Evolutionary conservation across 495 filamentous ascomycete species (phyloP).

Genomic region (Talaromyces adpressus): DNA sequence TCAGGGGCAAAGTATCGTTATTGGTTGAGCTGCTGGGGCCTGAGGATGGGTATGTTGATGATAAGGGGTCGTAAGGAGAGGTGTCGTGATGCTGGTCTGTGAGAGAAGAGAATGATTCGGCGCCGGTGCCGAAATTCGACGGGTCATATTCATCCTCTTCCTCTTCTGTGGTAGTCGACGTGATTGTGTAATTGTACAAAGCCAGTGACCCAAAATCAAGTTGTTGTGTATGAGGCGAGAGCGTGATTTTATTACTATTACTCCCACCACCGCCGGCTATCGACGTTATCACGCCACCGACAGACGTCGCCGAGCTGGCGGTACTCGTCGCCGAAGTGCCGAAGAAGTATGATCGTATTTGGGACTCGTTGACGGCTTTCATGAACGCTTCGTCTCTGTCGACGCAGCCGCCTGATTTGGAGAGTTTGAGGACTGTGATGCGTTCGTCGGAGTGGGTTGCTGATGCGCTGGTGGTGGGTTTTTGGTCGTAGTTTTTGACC

Average conservation of each 20-base stretch:
- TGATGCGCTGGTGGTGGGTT: constrained; percentile 47
- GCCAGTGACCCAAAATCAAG: constrained; percentile 64
- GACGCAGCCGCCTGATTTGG: constrained; percentile 84
- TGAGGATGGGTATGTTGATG: not conserved
- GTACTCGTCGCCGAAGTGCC: constrained; percentile 48
- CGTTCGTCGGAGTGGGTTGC: constrained; percentile 45
- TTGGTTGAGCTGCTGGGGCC: not conserved
- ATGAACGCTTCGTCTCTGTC: constrained; percentile 71
- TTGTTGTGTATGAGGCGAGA: constrained; percentile 79
- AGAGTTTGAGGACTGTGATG: constrained; percentile 68
- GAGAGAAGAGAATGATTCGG: constrained; percentile 17
- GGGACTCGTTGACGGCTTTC: constrained; percentile 59
- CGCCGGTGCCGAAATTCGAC: constrained; percentile 27
- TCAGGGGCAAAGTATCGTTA: constrained; percentile 22
- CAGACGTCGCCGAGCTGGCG: constrained; percentile 9
- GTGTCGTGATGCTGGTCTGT: constrained; percentile 17
- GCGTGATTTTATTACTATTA: constrained; percentile 48
- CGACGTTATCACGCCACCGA: not conserved
- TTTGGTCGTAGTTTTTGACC: constrained; percentile 60
- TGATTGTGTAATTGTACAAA: constrained; percentile 56
- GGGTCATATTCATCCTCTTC: constrained; percentile 41
- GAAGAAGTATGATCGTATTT: constrained; percentile 91
- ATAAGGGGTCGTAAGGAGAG: constrained; percentile 8
- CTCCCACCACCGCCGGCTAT: not conserved
- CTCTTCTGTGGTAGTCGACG: constrained; percentile 33